A percentile compares a stretch with the other conserved stretches of the same genome.
These are phyloP conservation scores for Penicilliopsis zonata DNA, from an alignment of 495 filamentous ascomycete genomes.

Conservation along the genomic window DNA sequence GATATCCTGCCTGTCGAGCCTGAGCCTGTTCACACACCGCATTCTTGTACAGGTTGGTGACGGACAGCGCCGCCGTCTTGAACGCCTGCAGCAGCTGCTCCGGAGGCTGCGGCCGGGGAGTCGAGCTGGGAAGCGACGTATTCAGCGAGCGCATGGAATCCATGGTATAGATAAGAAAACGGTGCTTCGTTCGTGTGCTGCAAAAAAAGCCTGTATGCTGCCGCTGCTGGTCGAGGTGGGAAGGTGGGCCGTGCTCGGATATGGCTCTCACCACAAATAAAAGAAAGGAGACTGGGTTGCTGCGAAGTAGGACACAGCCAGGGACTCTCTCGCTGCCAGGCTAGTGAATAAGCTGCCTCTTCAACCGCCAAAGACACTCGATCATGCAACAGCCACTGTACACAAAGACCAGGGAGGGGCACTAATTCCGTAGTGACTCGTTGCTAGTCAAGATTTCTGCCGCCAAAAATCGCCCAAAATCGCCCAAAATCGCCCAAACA, in stretches of 20 bases:
- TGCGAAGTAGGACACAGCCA: too few species aligned
- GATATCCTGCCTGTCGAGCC: conserved; percentile 69
- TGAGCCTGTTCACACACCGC: conserved; percentile 66
- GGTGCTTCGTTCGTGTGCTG: conserved; percentile 2
- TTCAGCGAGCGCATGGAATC: conserved; percentile 68
- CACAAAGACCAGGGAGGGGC: too few species aligned
- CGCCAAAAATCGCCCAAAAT: too few species aligned
- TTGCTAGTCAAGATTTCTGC: too few species aligned
- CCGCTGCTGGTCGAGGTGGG: neutral
- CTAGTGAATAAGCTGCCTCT: too few species aligned
- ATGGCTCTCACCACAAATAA: too few species aligned
- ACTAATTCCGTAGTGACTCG: too few species aligned
- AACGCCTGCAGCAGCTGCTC: conserved; percentile 82
- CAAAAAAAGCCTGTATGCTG: conserved; percentile 7
- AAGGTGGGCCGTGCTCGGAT: conserved; percentile 1
- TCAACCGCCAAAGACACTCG: too few species aligned
- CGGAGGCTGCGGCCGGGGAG: conserved; percentile 45
- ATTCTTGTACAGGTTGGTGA: conserved; percentile 92
- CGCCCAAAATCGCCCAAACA: too few species aligned
- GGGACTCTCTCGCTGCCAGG: too few species aligned
- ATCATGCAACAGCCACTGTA: too few species aligned
- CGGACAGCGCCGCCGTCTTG: conserved; percentile 82
- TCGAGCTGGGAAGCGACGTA: conserved; percentile 47
- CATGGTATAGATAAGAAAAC: conserved; percentile 30
- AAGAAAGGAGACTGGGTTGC: too few species aligned